phyloP scores from a whole-genome alignment of 495 filamentous ascomycete species.

The Bathelium albidoporum region DNA sequence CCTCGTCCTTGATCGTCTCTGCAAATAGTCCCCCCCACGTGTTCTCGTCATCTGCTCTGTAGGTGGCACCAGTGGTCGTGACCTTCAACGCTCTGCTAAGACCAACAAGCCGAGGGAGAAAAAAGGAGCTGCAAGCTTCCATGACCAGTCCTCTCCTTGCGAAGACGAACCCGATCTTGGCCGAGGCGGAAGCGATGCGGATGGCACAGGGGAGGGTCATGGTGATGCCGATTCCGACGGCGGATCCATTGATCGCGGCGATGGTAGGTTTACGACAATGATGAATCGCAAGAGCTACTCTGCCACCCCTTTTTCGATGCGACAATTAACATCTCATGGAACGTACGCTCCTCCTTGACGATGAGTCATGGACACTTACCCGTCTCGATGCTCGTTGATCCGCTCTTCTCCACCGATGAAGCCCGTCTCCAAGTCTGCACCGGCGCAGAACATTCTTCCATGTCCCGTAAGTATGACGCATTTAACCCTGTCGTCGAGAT shows the following conservation, averaged over 20 bases:
- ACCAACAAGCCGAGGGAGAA: conserved; percentile 52
- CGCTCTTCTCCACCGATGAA: conserved; percentile 30
- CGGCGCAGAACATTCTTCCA: conserved; percentile 54
- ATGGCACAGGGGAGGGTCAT: conserved; percentile 55
- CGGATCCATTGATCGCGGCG: conserved; percentile 53
- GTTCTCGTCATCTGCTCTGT: conserved; percentile 25
- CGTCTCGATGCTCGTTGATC: conserved; percentile 37
- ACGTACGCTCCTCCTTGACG: not conserved
- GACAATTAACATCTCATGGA: not conserved
- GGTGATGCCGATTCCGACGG: conserved; percentile 58
- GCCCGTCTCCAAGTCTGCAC: conserved; percentile 53
- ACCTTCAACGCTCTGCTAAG: conserved; percentile 49
- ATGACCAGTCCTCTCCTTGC: conserved; percentile 49
- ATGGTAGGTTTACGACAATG: conserved; percentile 54
- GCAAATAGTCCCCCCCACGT: not conserved
- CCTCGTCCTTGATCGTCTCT: not conserved
- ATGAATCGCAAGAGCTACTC: conserved; percentile 49
- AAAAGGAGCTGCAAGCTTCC: conserved; percentile 55
- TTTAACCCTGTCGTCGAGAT: conserved; percentile 42
- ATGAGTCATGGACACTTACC: conserved; percentile 24
- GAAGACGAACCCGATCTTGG: conserved; percentile 58
- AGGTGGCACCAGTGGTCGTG: conserved; percentile 39
- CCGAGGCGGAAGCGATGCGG: conserved; percentile 42
- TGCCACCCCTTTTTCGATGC: conserved; percentile 37
- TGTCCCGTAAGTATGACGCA: conserved; percentile 48